Base-by-base conservation (phyloP, 106 monocot genomes). In the Chionographis japonica region DNA sequence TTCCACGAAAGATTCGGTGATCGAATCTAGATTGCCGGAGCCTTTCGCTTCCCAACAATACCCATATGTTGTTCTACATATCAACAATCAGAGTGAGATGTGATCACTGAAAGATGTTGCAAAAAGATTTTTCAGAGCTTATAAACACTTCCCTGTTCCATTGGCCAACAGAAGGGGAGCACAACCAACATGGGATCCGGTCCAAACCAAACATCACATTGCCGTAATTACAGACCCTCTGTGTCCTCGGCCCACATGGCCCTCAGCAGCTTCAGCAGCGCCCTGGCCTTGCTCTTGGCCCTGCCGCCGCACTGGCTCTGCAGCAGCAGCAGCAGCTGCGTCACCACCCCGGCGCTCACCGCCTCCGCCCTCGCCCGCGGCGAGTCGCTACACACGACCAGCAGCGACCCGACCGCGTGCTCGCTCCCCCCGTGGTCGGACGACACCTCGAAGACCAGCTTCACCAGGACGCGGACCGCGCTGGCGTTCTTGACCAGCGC, bases 281-380 rank as follows among this genome's bases (percentile, higher is more conserved):
- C 75, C 57, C 79, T 75, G 17, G 81, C 83, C 52, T 70, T 76
- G 51, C 38, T 67, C 80, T 90, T 90, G 56, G 84, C 80, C 67
- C 50, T 84, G 37, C 49, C 17, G 52, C 84, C 69, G 69, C 90
- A 81, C 74, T 81, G 90, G 78, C 86, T 90, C 81, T 90, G 90
- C 50, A 90, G 67, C 78, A 90, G 69, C 69, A 86, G 70, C 70
- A 90, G 67, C 11, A 86, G 66, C 70, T 84, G 83, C 63, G 63
- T 74, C 70, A 90, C 42, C 38, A 81, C 69, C 20, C 90, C 83
- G 18, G 78, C 83, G 12, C 56, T 58, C 65, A 86, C 75, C 17
- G 86, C 83, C 76, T 84, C 78, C 52, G 1, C 35, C 69, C 37
- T 40, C 41, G 68, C 86, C 63, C 15, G 36, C 61, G 56, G 40